Base-by-base conservation (phyloP, 2,329 filamentous ascomycete species). In the Arthrobotrys pseudoclavata region DNA sequence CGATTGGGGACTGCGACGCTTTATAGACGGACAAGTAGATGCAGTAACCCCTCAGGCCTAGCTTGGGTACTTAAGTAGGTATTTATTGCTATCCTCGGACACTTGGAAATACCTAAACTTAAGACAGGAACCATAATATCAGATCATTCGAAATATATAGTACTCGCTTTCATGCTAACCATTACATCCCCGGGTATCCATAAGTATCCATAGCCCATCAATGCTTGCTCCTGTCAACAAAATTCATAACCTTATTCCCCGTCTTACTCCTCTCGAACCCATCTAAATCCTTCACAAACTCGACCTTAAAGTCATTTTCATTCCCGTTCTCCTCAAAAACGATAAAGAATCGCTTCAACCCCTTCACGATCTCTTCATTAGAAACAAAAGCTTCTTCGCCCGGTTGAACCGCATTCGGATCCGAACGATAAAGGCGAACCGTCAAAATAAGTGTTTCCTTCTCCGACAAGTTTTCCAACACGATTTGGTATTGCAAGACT, bases 401-500 rank as follows among this genome's bases (percentile, higher is more conserved):
- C 13, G 52, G 29, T 18, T 12, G 22, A 3, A 26, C 24, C 13
- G 60, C 22, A 12, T 34, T 62, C 18, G n/a, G 29, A 34, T 53
- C 18, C 5, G 52, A 42, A 20, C 67, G 67, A 24, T 67, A 67
- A 20, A 77, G n/a, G 1, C 74, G 52, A 34, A 77, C 3, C 7
- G 69, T 63, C 53, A 77, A 18, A 13, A 26, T 18, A 1, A 22
- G 5, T 50, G 50, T 61, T 20, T 67, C 26, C 6, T 12, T 68
- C 9, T 48, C 52, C 7, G 29, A 31, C 10, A 60, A 6, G 15
- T 13, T 55, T 3, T 81, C 79, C 3, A 85, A 52, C 1, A 86
- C 82, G 0, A 86, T 79, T 71, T 86, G 85, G 84, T 85, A 86
- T 45, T 86, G 83, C 0, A 86, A 63, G 1, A 86, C 66, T 0